A percentile compares a stretch with the other conserved stretches of the same genome.
phyloP scores from a whole-genome alignment of 257 asterid species.

The Ilex aquifolium region DNA sequence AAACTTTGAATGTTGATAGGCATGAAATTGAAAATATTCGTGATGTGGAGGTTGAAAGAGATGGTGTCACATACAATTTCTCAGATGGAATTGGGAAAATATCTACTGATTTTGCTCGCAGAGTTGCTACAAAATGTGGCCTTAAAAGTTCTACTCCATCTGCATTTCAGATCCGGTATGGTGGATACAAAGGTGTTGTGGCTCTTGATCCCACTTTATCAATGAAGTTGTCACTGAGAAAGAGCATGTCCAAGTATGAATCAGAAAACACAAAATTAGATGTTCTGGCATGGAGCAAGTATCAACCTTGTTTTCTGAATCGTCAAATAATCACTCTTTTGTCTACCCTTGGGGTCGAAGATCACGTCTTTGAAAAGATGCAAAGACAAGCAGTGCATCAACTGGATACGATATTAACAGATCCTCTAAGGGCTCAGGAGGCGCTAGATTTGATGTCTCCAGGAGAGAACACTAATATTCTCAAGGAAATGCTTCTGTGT shows the following conservation, averaged over 20 bases:
- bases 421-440: slow-evolving; percentile 62
- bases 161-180: slow-evolving; percentile 83
- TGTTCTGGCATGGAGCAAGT: slow-evolving; percentile 75
- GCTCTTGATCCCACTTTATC: slow-evolving; percentile 57
- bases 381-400: slow-evolving; percentile 72
- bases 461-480: slow-evolving; percentile 69
- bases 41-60: slow-evolving; percentile 28
- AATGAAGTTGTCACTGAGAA: slow-evolving; percentile 56
- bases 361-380: slow-evolving; percentile 46
- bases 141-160: slow-evolving; percentile 48
- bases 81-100: slow-evolving; percentile 96
- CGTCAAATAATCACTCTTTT: slow-evolving; percentile 79
- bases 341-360: slow-evolving; percentile 74
- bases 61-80: slow-evolving; percentile 37
- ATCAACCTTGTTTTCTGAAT: slow-evolving; percentile 76
- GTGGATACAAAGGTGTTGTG: slow-evolving; percentile 91
- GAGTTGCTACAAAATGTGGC: slow-evolving; percentile 72
- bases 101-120: slow-evolving; percentile 55
- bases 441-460: slow-evolving; percentile 81
- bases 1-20: slow-evolving; percentile 47
- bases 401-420: slow-evolving; percentile 55
- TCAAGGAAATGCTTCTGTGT: slow-evolving; percentile 78
- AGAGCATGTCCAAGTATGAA: slow-evolving; percentile 71
- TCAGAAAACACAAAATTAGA: slow-evolving; percentile 64
- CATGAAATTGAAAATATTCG: slow-evolving; percentile 47